Base-by-base conservation (phyloP, 768 basidiomycete species). In the Hypsizygus marmoreus region DNA sequence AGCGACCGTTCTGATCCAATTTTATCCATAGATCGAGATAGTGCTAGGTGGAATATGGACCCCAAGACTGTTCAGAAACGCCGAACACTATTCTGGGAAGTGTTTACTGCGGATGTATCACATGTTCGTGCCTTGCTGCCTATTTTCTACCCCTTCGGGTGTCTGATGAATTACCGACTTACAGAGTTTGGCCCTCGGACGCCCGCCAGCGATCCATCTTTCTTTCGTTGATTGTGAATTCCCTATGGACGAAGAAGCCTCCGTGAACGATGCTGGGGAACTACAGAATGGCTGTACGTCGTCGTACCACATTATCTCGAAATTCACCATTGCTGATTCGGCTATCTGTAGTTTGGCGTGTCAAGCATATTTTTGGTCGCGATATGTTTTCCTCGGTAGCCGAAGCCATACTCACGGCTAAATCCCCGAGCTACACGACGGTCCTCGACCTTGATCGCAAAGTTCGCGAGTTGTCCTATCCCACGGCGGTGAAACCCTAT, bases 211-310 rank as follows among this genome's bases (percentile, higher is more conserved):
- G 2, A 76, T 81, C 42, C 72, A 75, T 9, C 60, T 81, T 4
- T 79, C 80, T 3, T 83, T 82, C 40, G 68, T 81, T 13, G 82
- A 84, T 46, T 81, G 81, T 45, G 79, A 82, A n/a, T 75, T 77
- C 37, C 82, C 83, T 0, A 58, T 64, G 4, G 81, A 84, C 50
- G 77, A 81, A 40, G 80, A 82, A 53, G 70, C 69, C 3, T 66
- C 68, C 0, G 38, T 76, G 16, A 70, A 61, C 35, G 71, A 75
- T 14, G 54, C 69, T 6, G 77, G 79, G 1, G 68, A 76, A 32
- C 57, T 66, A 8, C 68, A 77, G 42, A 68, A 61, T 44, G 80
- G 80, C 43, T 80, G 81, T 83, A 62, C 40, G 77, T 69, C 4
- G 6, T 8, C 13, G 32, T 30, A 32, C 23, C 17, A 29, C 26